Percentiles rank a stretch among this genome's conserved stretches.
Conservation (phyloP, 2,329 filamentous ascomycete genomes). For the Emmonsiellopsis sp. region DNA sequence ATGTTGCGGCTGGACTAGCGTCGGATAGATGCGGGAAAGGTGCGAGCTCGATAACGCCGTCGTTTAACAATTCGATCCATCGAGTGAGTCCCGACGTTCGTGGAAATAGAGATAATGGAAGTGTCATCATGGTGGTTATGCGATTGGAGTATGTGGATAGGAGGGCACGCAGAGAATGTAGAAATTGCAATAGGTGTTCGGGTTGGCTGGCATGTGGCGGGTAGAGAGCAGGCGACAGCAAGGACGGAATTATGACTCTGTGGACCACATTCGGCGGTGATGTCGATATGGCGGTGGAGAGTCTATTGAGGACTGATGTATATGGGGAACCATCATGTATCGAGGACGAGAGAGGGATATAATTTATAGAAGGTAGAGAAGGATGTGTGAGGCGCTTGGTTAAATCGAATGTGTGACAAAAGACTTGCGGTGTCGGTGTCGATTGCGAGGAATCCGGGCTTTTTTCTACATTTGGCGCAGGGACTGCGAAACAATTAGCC, state of each 20-base stretch:
- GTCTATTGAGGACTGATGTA: conserved; percentile 51
- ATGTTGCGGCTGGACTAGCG: conserved; percentile 35
- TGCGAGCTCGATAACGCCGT: conserved; percentile 79
- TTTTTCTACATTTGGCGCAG: conserved; percentile 28
- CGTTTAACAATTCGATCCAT: conserved; percentile 77
- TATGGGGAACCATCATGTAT: conserved; percentile 46
- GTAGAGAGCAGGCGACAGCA: conserved; percentile 83
- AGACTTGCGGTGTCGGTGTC: conserved; percentile 32
- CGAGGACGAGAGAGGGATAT: conserved; percentile 38
- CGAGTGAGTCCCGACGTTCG: conserved; percentile 65
- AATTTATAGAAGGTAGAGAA: conserved; percentile 43
- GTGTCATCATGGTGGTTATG: conserved; percentile 63
- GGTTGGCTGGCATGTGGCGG: conserved; percentile 61
- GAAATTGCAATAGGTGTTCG: conserved; percentile 64
- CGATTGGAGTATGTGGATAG: conserved; percentile 58
- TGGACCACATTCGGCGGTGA: conserved; percentile 59
- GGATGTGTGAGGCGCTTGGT: conserved; percentile 55
- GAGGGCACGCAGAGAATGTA: conserved; percentile 68
- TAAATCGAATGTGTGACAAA: conserved; percentile 67
- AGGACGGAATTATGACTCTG: conserved; percentile 71
- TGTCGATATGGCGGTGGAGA: conserved; percentile 48
- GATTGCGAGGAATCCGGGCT: conserved; percentile 30
- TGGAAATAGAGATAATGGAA: conserved; percentile 74
- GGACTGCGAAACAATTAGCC: conserved; percentile 19
- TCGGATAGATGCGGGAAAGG: conserved; percentile 56